A percentile compares a stretch with the other conserved stretches of the same genome.
These are phyloP conservation scores for Begonia peltatifolia DNA, from an alignment of 306 rosid species.

Conservation along the genomic window DNA sequence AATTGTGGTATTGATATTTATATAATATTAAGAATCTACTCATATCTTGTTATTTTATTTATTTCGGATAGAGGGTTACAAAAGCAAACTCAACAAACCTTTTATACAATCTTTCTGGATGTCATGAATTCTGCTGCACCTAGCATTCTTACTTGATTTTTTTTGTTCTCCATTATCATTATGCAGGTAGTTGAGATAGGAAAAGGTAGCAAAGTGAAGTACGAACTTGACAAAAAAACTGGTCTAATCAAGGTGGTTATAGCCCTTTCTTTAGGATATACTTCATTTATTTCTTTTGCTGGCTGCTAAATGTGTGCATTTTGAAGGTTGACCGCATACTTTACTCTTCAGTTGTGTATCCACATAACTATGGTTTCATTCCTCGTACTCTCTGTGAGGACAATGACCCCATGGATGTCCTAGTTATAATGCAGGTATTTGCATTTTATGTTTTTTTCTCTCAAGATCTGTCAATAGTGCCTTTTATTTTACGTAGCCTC, in stretches of 20 bases:
- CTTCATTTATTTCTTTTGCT: neutral
- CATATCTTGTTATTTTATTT: no score
- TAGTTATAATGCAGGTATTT: slow-evolving; percentile 80
- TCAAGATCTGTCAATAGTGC: no score
- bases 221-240: slow-evolving; percentile 86
- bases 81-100: no score
- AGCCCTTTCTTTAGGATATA: neutral
- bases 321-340: slow-evolving; percentile 86
- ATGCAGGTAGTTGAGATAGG: slow-evolving; percentile 74
- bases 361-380: slow-evolving; percentile 90
- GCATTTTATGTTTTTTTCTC: no score
- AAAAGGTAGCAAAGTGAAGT: slow-evolving; percentile 89
- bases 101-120: no score
- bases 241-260: slow-evolving; percentile 60
- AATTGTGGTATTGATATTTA: no score
- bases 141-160: no score
- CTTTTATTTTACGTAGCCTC: no score
- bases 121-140: no score
- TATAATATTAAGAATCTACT: no score
- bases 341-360: slow-evolving; percentile 93
- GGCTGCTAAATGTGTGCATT: slow-evolving; percentile 6
- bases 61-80: no score
- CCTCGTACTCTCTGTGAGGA: slow-evolving; percentile 95
- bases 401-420: slow-evolving; percentile 72
- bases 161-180: neutral